Evolutionary conservation across 495 filamentous ascomycete species (phyloP).

Genomic region (Talaromyces adpressus): DNA sequence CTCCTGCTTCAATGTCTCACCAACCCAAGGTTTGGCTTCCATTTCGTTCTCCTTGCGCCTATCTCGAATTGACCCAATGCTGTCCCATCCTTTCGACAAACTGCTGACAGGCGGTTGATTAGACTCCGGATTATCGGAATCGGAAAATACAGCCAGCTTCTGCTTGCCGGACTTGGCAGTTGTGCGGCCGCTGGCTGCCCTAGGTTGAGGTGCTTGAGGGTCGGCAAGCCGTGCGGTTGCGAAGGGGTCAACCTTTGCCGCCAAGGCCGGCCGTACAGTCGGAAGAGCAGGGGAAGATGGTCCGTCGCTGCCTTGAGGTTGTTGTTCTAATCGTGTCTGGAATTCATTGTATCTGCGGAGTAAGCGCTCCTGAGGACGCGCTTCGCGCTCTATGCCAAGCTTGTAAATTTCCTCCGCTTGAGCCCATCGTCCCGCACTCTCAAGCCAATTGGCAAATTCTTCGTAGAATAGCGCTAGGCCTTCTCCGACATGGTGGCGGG

Average conservation of each 20-base stretch:
- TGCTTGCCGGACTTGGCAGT: conserved; percentile 56
- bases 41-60: conserved; percentile 90
- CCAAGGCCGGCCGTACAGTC: conserved; percentile 73
- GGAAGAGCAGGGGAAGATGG: conserved; percentile 84
- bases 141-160: conserved; percentile 93
- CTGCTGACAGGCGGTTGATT: conserved; percentile 38
- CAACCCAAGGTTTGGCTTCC: conserved; percentile 84
- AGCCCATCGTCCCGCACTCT: conserved; percentile 74
- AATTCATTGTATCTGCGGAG: conserved; percentile 88
- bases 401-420: conserved; percentile 93
- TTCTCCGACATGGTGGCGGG: conserved; percentile 83
- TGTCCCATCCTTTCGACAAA: conserved; percentile 77
- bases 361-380: conserved; percentile 72
- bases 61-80: conserved; percentile 74
- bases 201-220: conserved; percentile 53
- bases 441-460: conserved; percentile 90
- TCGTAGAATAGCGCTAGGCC: conserved; percentile 91
- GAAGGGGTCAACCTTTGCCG: conserved; percentile 80
- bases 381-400: conserved; percentile 80
- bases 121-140: conserved; percentile 41
- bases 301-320: conserved; percentile 49
- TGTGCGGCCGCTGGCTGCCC: conserved; percentile 37
- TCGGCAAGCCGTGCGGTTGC: conserved; percentile 44
- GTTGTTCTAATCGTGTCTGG: conserved; percentile 62
- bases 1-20: conserved; percentile 81